Conservation (phyloP, 192 early-diverging fungal genomes). For the Paraglomus brasilianum region DNA sequence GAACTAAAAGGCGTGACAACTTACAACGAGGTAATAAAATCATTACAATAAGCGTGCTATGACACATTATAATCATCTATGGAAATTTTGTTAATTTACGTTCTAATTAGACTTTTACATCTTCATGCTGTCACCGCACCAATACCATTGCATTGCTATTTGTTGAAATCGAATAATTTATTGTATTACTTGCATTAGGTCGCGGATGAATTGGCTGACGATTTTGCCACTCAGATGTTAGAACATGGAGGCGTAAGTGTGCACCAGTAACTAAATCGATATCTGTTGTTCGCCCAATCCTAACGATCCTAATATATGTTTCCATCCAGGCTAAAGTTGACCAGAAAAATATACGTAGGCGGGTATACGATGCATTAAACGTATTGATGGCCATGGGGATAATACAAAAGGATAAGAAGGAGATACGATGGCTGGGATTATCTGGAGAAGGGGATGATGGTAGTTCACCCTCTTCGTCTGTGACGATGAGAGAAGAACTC, state of each 20-base stretch:
- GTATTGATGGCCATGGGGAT: conserved; percentile 64
- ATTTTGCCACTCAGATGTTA: conserved; percentile 31
- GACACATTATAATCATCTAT: background rate
- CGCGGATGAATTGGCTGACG: conserved; percentile 54
- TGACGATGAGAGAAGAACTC: conserved; percentile 25
- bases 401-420: conserved; percentile 63
- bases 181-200: conserved; percentile 38
- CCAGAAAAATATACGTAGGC: conserved; percentile 65
- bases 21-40: conserved; percentile 55
- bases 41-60: background rate
- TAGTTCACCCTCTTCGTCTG: conserved; percentile 10
- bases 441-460: conserved; percentile 35
- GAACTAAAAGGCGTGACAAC: conserved; percentile 56
- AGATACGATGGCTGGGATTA: conserved; percentile 64
- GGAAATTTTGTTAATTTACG: background rate
- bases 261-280: background rate
- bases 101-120: background rate
- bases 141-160: conserved; percentile 6
- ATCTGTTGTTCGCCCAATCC: conserved; percentile 13
- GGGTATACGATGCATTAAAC: conserved; percentile 73
- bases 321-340: conserved; percentile 37
- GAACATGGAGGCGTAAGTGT: conserved; percentile 2
- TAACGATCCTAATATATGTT: conserved; percentile 1
- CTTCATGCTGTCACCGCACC: background rate
- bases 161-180: conserved; percentile 28